Evolutionary conservation across 805 yeast species (phyloP), one percentile per base, ranked within the genome.

Genomic region (Maudiozyma pseudohumilis): DNA sequence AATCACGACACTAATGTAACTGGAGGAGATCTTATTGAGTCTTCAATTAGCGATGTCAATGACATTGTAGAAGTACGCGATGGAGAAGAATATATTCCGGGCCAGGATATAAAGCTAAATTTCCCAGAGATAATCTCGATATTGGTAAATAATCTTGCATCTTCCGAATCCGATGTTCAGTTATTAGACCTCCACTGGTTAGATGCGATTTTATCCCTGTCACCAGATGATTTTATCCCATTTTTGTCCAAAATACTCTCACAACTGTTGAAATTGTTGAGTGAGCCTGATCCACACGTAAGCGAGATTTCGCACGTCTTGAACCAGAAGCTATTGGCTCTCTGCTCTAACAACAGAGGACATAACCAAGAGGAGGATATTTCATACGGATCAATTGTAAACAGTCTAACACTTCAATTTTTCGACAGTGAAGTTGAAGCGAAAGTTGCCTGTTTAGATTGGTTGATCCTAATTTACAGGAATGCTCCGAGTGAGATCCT

Each of bases 101-200:
- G 87, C 3, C 96, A 87, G 56, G 95, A 88, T 53, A 76, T 87
- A 16, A 75, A 72, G 40, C 68, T 89, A 23, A 89, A 87, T 60
- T 84, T 76, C 49, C 75, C 89, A 5, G 80, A 76, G 45, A 78
- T 89, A 31, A 78, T 87, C 25, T 85, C 80, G 34, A 85, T 89
- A 29, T 59, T 92, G 34, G 74, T 89, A n/a, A 74, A 86, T 2
- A 84, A 85, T 44, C 65, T 92, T 36, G 84, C 83, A 43, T 75
- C 79, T 2, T 69, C 81, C 1, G 86, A 77, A 42, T 74, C 72
- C 31, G 84, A 84, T 48, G 82, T 88, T 32, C 94, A 85, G 56
- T 59, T 78, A 23, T 83, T 82, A 3, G 85, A 85, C 0, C 64
- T 89, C 35, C 74, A 76, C 33, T 92, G 98, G 98, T 61, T 92